Evolutionary conservation across 176 grass and related monocot species (phyloP), one percentile per base, ranked within the genome.

Genomic region (Bolboschoenus planiculmis): DNA sequence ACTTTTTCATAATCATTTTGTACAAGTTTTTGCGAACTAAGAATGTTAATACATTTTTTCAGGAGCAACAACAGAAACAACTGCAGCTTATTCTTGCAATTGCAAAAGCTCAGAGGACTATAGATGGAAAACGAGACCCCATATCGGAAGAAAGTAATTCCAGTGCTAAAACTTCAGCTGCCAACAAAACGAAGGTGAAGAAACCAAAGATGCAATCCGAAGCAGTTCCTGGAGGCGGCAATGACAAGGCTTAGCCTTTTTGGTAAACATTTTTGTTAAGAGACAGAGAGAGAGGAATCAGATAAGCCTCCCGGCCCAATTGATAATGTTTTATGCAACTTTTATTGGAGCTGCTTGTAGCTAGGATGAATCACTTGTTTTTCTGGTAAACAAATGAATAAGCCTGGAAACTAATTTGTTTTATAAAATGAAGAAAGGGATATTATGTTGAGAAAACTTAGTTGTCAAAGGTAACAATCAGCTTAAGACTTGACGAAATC

Each of bases 11-110:
- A 36, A 5, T 42, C 5, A 11, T 37, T 42, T 29, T 53, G 7
- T 56, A 40, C 36, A 53, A 57, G 13, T 59, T 85, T 18, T 47
- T 9, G 7, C 27, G 37, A 56, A 24, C 34, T 51, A 68, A 55
- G 13, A 77, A 53, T 77, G 20, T 77, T 33, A 20, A 50, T 33
- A 77, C 29, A 53, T 20, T 79, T 59, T 36, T 83, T 79, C 84
- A 93, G 91, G 94, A 93, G 87, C 94, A 97, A 85, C 94, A 97
- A 20, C 86, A 93, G 72, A 97, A 93, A 84, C 94, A 97, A 67
- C 87, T 97, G 39, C 84, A 97, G 53, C 74, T 93, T 36, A 91
- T 93, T 83, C 87, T 97, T 59, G 87, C 91, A 57, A 91, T 93
- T 67, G 91, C 84, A 1, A 86, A 90, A 68, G 78, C 78, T 65